A percentile compares a stretch with the other conserved stretches of the same genome.
These are phyloP conservation scores for Penicillium sp. DNA, from an alignment of 2,329 filamentous ascomycete genomes.

Conservation along the genomic window DNA sequence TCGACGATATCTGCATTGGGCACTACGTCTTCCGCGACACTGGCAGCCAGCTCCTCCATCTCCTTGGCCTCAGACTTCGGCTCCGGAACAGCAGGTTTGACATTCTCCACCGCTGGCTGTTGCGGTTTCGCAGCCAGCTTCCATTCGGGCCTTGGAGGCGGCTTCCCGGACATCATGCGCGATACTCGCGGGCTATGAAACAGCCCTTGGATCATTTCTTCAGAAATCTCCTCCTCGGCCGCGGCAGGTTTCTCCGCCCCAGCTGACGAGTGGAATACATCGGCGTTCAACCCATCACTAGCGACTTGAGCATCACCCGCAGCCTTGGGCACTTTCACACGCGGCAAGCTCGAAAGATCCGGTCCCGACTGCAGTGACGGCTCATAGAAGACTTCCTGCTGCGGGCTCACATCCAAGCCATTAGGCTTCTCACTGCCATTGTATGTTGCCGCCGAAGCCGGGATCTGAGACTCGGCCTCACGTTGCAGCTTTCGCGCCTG, in stretches of 20 bases:
- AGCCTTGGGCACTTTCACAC: constrained; percentile 54
- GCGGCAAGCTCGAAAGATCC: constrained; percentile 52
- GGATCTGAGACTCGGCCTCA: constrained; percentile 52
- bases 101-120: neutral
- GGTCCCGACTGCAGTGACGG: constrained; percentile 48
- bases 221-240: constrained; percentile 49
- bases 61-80: constrained; percentile 33
- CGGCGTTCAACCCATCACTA: constrained; percentile 50
- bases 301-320: constrained; percentile 47
- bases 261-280: constrained; percentile 50
- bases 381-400: constrained; percentile 57
- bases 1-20: constrained; percentile 15
- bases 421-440: constrained; percentile 27
- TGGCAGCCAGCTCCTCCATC: constrained; percentile 46
- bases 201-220: constrained; percentile 58
- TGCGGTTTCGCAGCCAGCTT: constrained; percentile 8
- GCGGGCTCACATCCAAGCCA: constrained; percentile 47
- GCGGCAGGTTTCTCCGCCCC: constrained; percentile 24
- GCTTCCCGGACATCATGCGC: constrained; percentile 51
- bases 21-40: constrained; percentile 44
- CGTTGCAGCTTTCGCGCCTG: constrained; percentile 47
- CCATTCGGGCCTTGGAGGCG: constrained; percentile 18
- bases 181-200: constrained; percentile 60
- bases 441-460: constrained; percentile 48
- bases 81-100: neutral